These are phyloP conservation scores for Fusarium sp. DNA, from an alignment of 2,329 filamentous ascomycete genomes.

Conservation along the genomic window DNA sequence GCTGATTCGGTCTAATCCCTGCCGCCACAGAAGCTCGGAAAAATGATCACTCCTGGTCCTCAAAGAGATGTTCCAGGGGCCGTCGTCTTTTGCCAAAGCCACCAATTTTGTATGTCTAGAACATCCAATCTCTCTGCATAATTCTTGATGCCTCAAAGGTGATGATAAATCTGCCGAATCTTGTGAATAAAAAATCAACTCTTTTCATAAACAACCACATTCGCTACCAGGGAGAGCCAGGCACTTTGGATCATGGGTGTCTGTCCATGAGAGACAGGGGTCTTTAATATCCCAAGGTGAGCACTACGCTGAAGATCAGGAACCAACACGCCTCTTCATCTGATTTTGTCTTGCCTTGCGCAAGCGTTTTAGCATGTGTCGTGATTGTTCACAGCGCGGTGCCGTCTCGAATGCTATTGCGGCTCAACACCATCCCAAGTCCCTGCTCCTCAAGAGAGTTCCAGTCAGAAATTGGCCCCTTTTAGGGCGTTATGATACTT, in stretches of 20 bases:
- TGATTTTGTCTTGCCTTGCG: neutral
- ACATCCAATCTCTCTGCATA: slow-evolving; percentile 15
- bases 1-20: too few species aligned
- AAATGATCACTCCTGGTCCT: too few species aligned
- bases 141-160: slow-evolving; percentile 6
- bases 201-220: neutral
- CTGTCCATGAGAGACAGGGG: neutral
- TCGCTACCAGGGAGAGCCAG: neutral
- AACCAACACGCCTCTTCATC: slow-evolving; percentile 7
- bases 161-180: too few species aligned
- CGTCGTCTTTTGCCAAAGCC: neutral
- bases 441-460: too few species aligned
- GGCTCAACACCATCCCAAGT: neutral
- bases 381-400: neutral
- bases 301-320: neutral
- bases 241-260: neutral
- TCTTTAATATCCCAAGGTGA: neutral
- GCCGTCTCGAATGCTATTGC: neutral
- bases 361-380: neutral
- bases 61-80: neutral
- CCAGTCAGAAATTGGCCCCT: too few species aligned
- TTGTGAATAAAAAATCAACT: neutral
- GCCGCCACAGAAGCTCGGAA: too few species aligned
- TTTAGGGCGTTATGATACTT: neutral
- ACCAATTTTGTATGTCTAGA: slow-evolving; percentile 20